These are phyloP conservation scores for Cladophialophora bantiana DNA, from an alignment of 2,329 filamentous ascomycete genomes.

Conservation along the genomic window DNA sequence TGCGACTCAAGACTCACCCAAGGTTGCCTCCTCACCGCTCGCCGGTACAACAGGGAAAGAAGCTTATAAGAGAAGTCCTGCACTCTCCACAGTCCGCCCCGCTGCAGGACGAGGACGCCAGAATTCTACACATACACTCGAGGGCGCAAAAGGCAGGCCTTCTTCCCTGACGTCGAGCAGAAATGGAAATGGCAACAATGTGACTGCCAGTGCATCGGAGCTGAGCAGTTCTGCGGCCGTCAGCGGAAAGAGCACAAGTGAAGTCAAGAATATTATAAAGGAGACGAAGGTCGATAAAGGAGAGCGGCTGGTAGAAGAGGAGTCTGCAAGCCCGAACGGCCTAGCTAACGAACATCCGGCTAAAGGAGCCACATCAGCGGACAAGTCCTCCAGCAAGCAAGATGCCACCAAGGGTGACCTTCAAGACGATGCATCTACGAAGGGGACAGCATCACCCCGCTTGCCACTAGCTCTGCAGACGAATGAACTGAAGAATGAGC, in stretches of 20 bases:
- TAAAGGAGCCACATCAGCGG: constrained; percentile 43
- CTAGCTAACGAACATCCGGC: constrained; percentile 38
- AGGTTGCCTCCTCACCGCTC: constrained; percentile 77
- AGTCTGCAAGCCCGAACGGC: constrained; percentile 53
- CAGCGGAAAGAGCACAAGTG: constrained; percentile 48
- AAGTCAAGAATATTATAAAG: constrained; percentile 63
- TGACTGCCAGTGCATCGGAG: constrained; percentile 45
- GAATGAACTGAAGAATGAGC: constrained; percentile 27
- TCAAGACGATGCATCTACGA: constrained; percentile 26
- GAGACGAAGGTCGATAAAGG: constrained; percentile 49
- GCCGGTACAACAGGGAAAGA: constrained; percentile 70
- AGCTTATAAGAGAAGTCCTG: constrained; percentile 65
- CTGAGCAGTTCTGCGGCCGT: constrained; percentile 40
- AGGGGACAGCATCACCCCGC: constrained; percentile 41
- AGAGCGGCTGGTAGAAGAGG: constrained; percentile 47
- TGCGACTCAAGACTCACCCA: constrained; percentile 68
- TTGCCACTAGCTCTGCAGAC: constrained; percentile 40
- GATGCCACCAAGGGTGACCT: constrained; percentile 29
- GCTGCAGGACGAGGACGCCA: constrained; percentile 75
- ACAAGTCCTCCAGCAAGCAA: constrained; percentile 49
- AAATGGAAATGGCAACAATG: constrained; percentile 66
- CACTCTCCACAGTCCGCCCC: constrained; percentile 66
- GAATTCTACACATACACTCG: constrained; percentile 70
- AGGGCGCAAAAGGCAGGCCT: constrained; percentile 36
- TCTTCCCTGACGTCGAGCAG: constrained; percentile 66